Evolutionary conservation across 305 asterid genomes (phyloP), one percentile per base, ranked within the genome.

Genomic region (Salvia sclarea): DNA sequence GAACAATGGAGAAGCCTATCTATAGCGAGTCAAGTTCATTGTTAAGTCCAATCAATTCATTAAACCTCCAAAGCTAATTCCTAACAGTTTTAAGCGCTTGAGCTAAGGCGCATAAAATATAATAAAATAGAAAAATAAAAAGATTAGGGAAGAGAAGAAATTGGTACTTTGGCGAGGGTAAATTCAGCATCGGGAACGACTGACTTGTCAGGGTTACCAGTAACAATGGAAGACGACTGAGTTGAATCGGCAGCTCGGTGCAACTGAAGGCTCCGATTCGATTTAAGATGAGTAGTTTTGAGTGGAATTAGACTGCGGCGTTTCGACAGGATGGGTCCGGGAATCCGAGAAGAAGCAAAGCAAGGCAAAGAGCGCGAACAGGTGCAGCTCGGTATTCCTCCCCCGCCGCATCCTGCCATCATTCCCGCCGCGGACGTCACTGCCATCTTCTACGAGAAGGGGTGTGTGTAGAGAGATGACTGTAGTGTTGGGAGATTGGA

Each of bases 231-330:
- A 78, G 84, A 64, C 37, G 91, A 49, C 82, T 77, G 95, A 78
- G 96, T 86, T 2, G 98, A 86, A 55, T 90, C 96, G 61, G 89
- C 97, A 14, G 96, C 97, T 72, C 75, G 77, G 28, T 72, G 40
- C 58, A 79, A 67, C 17, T 81, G 76, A 17, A 58, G 58, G 75
- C 17, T 66, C 54, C 66, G 68, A 64, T 38, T 17, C 20, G 40
- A 7, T 17, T 25, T 48, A n/a, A 70, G 41, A 13, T 44, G 76
- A 55, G 64, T 25, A 25, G 30, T 38, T 72, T 69, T 84, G 60
- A 59, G 44, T 1, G 66, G 63, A 75, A 72, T 20, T 6, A 67
- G 70, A 38, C 18, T 70, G 70, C 61, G 81, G 60, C 66, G 53
- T 59, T 59, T 53, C 61, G 77, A 68, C 35, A 60, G 50, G 48